A percentile compares a stretch with the other conserved stretches of the same genome.
phyloP scores from a whole-genome alignment of 768 basidiomycete genomes.

The Dendrothele bispora region DNA sequence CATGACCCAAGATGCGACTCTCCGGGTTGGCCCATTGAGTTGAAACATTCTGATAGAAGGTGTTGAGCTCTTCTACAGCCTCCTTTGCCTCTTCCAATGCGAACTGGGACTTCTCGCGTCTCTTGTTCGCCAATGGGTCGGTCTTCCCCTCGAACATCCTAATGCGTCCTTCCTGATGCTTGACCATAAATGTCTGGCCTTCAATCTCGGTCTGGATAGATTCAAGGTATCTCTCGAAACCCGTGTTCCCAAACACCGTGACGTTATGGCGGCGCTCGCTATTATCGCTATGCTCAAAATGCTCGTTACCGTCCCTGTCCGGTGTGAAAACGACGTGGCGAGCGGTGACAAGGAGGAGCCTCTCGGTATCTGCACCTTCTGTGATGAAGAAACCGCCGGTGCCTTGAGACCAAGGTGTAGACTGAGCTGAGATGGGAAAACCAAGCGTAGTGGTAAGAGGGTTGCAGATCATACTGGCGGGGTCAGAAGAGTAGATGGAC shows the following conservation, averaged over 20 bases:
- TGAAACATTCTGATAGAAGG: too few species aligned
- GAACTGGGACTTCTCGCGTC: background rate
- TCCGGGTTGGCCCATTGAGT: constrained; percentile 18
- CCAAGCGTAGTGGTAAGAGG: constrained; percentile 5
- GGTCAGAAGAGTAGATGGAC: constrained; percentile 8
- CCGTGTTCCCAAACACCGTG: too few species aligned
- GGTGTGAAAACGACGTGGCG: background rate
- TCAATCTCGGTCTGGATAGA: too few species aligned
- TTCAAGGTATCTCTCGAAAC: too few species aligned
- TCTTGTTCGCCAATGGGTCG: constrained; percentile 6
- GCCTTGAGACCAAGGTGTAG: constrained; percentile 14
- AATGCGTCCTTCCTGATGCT: constrained; percentile 8
- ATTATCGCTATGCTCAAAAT: constrained; percentile 2
- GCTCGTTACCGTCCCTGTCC: constrained; percentile 2
- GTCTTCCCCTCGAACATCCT: constrained; percentile 4
- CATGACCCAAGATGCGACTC: constrained; percentile 27
- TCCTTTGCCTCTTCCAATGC: constrained; percentile 5
- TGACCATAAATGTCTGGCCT: constrained; percentile 5
- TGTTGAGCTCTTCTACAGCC: constrained; percentile 11
- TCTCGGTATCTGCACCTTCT: constrained; percentile 11
- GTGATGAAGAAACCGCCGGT: constrained; percentile 20
- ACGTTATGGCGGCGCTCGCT: constrained; percentile 11
- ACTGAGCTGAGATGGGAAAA: constrained; percentile 14
- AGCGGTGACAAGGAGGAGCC: constrained; percentile 15
- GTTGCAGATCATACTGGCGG: background rate